A percentile compares a stretch with the other conserved stretches of the same genome.
These are phyloP conservation scores for Fragaria ananassa DNA, from an alignment of 306 rosid genomes.

Conservation along the genomic window DNA sequence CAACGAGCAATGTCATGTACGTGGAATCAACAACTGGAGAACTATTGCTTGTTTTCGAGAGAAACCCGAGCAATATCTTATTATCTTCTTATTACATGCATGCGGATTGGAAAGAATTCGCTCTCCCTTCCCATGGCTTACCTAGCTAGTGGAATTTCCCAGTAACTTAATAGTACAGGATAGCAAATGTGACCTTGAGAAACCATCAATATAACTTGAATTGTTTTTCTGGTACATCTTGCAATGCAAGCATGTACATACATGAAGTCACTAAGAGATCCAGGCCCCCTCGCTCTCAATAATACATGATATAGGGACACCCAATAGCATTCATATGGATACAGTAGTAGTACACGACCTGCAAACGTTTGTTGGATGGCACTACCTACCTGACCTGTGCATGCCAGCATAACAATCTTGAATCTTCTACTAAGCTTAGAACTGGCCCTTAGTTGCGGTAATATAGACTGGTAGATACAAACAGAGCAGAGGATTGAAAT, in stretches of 20 bases:
- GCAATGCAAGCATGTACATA: background rate
- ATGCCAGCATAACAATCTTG: background rate
- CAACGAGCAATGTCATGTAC: no score
- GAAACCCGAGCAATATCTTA: no score
- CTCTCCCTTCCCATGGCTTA: background rate
- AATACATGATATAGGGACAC: constrained; percentile 4
- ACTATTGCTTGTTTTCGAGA: no score
- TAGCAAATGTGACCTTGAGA: background rate
- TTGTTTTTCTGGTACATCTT: background rate
- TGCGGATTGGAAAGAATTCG: no score
- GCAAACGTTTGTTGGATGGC: background rate
- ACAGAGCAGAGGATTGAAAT: background rate
- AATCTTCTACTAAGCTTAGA: background rate
- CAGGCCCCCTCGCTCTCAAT: constrained; percentile 6
- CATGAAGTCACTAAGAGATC: background rate
- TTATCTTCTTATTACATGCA: no score
- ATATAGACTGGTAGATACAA: background rate
- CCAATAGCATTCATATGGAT: background rate
- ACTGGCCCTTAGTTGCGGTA: background rate
- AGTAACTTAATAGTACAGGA: no score
- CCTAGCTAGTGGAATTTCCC: background rate
- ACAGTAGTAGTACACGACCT: background rate
- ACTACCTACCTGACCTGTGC: background rate
- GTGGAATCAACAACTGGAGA: no score
- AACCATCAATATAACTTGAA: background rate